Evolutionary conservation across 768 basidiomycete genomes (phyloP), one percentile per base, ranked within the genome.

Genomic region (Rhizopogon vinicolor): DNA sequence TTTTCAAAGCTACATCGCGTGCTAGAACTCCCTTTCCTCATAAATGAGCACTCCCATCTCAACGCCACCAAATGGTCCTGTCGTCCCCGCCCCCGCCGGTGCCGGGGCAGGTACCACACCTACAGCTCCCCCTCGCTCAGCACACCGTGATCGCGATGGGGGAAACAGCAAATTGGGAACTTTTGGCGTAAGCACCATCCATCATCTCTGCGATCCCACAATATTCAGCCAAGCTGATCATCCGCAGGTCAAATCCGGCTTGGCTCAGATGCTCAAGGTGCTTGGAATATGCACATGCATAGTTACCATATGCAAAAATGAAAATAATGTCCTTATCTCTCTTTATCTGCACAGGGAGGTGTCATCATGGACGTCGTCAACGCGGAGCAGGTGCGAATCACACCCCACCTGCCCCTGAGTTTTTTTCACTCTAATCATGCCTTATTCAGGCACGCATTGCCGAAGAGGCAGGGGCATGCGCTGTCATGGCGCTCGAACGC

Each of bases 281-380:
- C 39, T 73, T 62, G 51, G 54, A 59, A 42, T 52, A 55, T 53
- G 55, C 60, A 58, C 13, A 16, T 53, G 16, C 49, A 41, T 28
- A 37, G 54, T 51, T 7, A 53, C 41, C 52, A 16, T 51, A 44
- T 51, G 35, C 10, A 37, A 37, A 37, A 37, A 37, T 49, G 35
- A 37, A 37, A 37, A 37, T 12, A 37, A 37, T 37, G 3, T 12
- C 35, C 49, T 48, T 55, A 40, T 54, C 41, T 44, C 41, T 44
- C 14, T 41, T 53, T 54, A 48, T 42, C 44, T 35, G 18, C 29
- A 22, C 56, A 89, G 86, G 89, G 88, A 53, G 91, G 88, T 56
- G 90, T 92, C 58, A 93, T 93, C 73, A 97, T 98, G 94, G 96
- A 98, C 69, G 96, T 98, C 49, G 76, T 91, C 61, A 94, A 90